phyloP scores from a whole-genome alignment of 192 early-diverging fungal species.

The Coemansia sp. region DNA sequence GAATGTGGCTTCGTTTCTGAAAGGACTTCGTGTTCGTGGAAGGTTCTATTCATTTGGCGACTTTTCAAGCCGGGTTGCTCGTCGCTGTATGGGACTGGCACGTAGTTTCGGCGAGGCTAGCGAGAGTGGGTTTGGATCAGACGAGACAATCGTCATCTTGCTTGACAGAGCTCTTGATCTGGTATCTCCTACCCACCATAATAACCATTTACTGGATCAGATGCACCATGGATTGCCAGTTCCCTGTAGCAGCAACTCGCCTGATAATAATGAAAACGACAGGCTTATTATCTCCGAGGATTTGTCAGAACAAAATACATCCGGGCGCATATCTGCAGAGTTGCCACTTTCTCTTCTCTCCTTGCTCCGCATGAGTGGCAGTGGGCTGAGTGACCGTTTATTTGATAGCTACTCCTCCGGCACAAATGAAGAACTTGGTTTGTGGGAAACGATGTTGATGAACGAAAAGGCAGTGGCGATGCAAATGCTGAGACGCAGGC shows the following conservation, averaged over 20 bases:
- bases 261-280: conserved; percentile 1
- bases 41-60: conserved; percentile 46
- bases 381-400: no score
- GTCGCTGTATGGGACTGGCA: conserved; percentile 30
- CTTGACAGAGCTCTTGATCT: conserved; percentile 45
- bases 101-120: not conserved
- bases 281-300: not conserved
- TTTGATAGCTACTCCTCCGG: not conserved
- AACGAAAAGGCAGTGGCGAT: conserved; percentile 29
- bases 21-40: conserved; percentile 20
- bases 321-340: no score
- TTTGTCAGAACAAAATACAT: no score
- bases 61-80: conserved; percentile 23
- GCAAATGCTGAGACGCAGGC: conserved; percentile 31
- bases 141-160: conserved; percentile 32
- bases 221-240: conserved; percentile 21
- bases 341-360: conserved; percentile 16
- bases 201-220: conserved; percentile 30
- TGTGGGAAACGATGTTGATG: conserved; percentile 41
- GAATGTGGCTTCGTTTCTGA: conserved; percentile 24
- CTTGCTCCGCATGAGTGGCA: conserved; percentile 11
- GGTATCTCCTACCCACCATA: conserved; percentile 37
- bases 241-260: not conserved
- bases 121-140: not conserved
- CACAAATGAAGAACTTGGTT: not conserved